These are phyloP conservation scores for Colletotrichum salicis DNA, from an alignment of 2,329 filamentous ascomycete species.

Conservation along the genomic window DNA sequence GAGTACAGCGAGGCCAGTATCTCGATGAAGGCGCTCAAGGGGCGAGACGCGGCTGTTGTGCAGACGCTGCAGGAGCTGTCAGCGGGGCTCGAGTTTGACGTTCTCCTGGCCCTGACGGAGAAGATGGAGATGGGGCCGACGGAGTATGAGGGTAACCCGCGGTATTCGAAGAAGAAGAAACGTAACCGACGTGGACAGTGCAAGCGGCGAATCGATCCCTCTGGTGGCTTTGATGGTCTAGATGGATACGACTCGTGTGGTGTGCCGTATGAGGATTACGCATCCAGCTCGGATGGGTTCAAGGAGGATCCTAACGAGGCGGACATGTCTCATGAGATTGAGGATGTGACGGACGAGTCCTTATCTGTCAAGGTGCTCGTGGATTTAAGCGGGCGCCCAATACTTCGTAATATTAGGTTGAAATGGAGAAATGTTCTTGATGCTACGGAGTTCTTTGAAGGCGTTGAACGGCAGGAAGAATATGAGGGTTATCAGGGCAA, in stretches of 20 bases:
- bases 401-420: constrained; percentile 36
- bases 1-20: constrained; percentile 47
- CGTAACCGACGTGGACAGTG: neutral
- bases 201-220: neutral
- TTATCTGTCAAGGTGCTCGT: constrained; percentile 41
- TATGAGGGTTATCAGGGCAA: constrained; percentile 44
- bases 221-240: too few species aligned
- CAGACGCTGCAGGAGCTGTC: constrained; percentile 41
- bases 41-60: constrained; percentile 40
- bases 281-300: constrained; percentile 23
- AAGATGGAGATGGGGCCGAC: constrained; percentile 40
- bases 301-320: neutral
- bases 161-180: neutral
- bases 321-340: constrained; percentile 31
- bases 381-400: constrained; percentile 40
- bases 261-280: neutral
- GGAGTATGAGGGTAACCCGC: neutral
- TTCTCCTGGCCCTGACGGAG: constrained; percentile 48
- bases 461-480: constrained; percentile 35
- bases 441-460: constrained; percentile 37
- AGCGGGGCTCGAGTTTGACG: constrained; percentile 41
- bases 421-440: constrained; percentile 39
- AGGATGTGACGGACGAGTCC: constrained; percentile 17
- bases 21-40: constrained; percentile 43
- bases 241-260: too few species aligned